Conservation (phyloP, 1,139 yeast genomes). For the Eremothecium cymbalariae region DNA sequence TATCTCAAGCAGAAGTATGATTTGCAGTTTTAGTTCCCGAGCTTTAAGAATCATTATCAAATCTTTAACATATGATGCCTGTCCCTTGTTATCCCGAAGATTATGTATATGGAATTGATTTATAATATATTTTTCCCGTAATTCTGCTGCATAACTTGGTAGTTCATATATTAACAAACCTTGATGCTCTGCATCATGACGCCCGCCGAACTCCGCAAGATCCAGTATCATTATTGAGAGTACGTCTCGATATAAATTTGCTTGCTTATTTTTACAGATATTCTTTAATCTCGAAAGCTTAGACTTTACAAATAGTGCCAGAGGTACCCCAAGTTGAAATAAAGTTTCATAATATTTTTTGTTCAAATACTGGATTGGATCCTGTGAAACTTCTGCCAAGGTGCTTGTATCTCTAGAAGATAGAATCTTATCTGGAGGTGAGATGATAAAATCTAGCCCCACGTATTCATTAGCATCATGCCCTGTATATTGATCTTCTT, state of each 20-base stretch:
- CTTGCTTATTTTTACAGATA: slow-evolving; percentile 16
- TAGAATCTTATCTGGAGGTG: slow-evolving; percentile 12
- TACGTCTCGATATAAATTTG: slow-evolving; percentile 13
- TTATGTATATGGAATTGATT: slow-evolving; percentile 1
- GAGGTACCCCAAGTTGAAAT: slow-evolving; percentile 21
- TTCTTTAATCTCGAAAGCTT: slow-evolving; percentile 23
- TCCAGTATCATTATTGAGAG: slow-evolving; percentile 13
- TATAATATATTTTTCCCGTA: slow-evolving; percentile 3
- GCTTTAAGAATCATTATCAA: slow-evolving; percentile 37
- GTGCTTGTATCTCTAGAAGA: not conserved
- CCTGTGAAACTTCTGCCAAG: too few relatives aligned
- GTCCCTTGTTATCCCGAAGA: not conserved
- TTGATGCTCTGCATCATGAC: slow-evolving; percentile 14
- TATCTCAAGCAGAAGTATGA: slow-evolving; percentile 47
- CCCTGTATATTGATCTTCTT: slow-evolving; percentile 9
- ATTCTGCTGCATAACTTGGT: slow-evolving; percentile 2
- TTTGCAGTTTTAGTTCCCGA: slow-evolving; percentile 63
- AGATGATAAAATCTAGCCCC: slow-evolving; percentile 15
- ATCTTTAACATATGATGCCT: slow-evolving; percentile 9
- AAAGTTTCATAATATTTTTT: slow-evolving; percentile 26
- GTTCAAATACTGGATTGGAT: slow-evolving; percentile 20
- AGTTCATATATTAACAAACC: slow-evolving; percentile 8
- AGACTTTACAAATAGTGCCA: slow-evolving; percentile 30
- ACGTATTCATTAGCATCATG: slow-evolving; percentile 7
- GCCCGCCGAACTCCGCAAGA: slow-evolving; percentile 19